Base-by-base conservation (phyloP, 1,139 yeast genomes). In the Yarrowia galli region DNA sequence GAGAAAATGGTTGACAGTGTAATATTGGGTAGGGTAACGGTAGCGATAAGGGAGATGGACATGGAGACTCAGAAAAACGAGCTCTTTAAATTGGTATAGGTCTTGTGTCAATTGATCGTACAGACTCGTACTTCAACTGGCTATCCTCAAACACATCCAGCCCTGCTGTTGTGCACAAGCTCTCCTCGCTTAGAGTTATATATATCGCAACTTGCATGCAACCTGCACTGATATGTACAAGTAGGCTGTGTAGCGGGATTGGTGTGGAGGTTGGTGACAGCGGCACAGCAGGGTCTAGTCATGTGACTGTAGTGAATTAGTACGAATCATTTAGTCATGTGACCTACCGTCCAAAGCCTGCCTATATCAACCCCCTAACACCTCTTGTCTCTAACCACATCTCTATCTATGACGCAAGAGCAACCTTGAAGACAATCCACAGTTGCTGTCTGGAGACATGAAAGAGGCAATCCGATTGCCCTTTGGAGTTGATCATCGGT, bases 191-290 rank as follows among this genome's bases (percentile, higher is more conserved):
- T 49, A 32, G 16, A 49, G 56, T 51, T 51, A 22, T 51, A 51
- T 51, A 51, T 51, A 51, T 51, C 58, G 58, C 58, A 51, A 51
- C 40, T 15, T 51, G 58, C 58, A 51, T 13, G 12, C 6, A 4
- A 3, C n/a, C 22, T 35, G 58, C 58, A 51, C 28, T 13, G 40
- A 6, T 6, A 35, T 15, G 7, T 40, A 20, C 16, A 10, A 9
- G 40, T 20, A 20, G 48, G 22, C 22, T 8, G 45, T 18, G 45
- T 2, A 10, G n/a, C n/a, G n/a, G 15, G 22, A 42, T 13, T 28
- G 32, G 28, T 25, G 28, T 25, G 28, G 28, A 3, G 7, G 28
- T 25, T 25, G 28, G 28, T 3, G 7, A 3, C 28, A 12, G 12
- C 9, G 22, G 22, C 2, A 32, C 28, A 32, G 9, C 9, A 18